A percentile compares a stretch with the other conserved stretches of the same genome.
Evolutionary conservation across 345 rosid species (phyloP).

Genomic region (Acer negundo): DNA sequence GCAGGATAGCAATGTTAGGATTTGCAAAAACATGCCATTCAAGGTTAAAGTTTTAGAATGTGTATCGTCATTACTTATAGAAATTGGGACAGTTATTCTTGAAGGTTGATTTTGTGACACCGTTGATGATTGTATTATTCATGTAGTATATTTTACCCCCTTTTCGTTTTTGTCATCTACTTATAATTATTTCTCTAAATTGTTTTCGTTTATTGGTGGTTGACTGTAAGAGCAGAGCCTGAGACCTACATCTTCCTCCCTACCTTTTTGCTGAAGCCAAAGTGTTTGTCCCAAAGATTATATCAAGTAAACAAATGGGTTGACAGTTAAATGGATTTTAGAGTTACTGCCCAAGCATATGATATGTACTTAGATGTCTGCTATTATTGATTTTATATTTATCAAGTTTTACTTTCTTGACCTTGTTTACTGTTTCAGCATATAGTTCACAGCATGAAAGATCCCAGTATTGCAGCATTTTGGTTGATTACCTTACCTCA

Average conservation of each 20-base stretch:
- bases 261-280: neutral
- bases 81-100: too few relatives aligned
- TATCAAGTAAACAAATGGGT: neutral
- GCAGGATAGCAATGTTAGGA: too few relatives aligned
- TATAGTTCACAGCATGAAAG: conserved; percentile 92
- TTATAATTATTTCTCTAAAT: neutral
- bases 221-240: neutral
- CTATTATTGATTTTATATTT: neutral
- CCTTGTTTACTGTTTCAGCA: conserved; percentile 57
- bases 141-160: neutral
- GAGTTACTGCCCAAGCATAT: neutral
- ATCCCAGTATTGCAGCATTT: conserved; percentile 94
- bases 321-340: neutral
- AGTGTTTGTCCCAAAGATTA: neutral
- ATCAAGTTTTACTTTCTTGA: conserved; percentile 14
- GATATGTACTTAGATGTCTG: neutral
- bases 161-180: neutral
- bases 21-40: too few relatives aligned
- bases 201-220: neutral
- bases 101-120: too few relatives aligned
- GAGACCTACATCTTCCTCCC: neutral
- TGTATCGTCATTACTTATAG: too few relatives aligned
- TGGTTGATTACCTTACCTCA: conserved; percentile 92
- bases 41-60: too few relatives aligned
- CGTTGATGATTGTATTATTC: too few relatives aligned